Evolutionary conservation across 2,329 filamentous ascomycete genomes (phyloP).

Genomic region (Calonectria montana): DNA sequence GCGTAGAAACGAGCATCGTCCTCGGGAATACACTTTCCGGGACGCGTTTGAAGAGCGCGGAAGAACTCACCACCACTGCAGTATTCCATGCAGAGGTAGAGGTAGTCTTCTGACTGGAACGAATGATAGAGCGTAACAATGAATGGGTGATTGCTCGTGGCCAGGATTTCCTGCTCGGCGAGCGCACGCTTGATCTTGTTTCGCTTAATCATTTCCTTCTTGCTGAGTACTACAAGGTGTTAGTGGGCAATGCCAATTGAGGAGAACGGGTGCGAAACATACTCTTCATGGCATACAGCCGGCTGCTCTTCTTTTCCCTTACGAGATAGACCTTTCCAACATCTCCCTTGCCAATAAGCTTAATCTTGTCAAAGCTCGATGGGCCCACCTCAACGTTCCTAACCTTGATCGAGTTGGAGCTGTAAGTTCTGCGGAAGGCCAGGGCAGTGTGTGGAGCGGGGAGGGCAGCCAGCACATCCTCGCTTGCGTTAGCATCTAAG

Average conservation of each 20-base stretch:
- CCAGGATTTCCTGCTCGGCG: constrained; percentile 97
- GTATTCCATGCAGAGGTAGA: constrained; percentile 99
- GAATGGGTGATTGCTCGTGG: constrained; percentile 98
- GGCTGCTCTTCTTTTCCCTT: constrained; percentile 94
- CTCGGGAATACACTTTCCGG: constrained; percentile 96
- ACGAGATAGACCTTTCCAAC: constrained; percentile 99
- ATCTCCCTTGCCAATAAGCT: constrained; percentile 98
- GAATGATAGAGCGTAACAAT: constrained; percentile 99
- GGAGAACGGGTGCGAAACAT: constrained; percentile 40
- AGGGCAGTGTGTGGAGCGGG: constrained; percentile 75
- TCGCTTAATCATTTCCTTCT: constrained; percentile 99
- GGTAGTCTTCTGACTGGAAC: constrained; percentile 97
- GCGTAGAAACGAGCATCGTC: constrained; percentile 98
- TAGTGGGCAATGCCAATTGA: constrained; percentile 40
- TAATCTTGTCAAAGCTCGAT: constrained; percentile 98
- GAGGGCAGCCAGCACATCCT: constrained; percentile 69
- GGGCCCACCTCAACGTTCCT: constrained; percentile 96
- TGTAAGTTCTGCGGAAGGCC: constrained; percentile 94
- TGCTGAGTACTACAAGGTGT: constrained; percentile 82
- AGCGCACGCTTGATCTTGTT: constrained; percentile 99
- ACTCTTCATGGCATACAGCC: constrained; percentile 99
- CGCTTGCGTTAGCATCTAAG: constrained; percentile 54
- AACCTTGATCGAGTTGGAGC: constrained; percentile 99
- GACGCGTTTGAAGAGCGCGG: constrained; percentile 92
- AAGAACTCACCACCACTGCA: constrained; percentile 99